phyloP scores from a whole-genome alignment of 1,284 basidiomycete genomes.

The Austroboletus niveus region DNA sequence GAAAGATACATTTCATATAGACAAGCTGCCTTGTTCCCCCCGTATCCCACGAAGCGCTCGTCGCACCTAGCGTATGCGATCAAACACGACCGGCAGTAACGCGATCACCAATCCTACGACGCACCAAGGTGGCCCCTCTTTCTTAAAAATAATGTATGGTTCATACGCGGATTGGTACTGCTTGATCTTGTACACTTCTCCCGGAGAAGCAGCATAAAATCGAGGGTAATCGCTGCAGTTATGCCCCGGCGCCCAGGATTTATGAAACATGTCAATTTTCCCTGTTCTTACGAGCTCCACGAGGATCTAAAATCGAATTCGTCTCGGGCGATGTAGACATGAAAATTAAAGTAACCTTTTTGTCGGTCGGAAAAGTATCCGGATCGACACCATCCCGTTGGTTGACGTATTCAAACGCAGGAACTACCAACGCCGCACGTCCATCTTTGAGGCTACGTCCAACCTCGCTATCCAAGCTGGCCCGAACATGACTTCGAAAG shows the following conservation, averaged over 20 bases:
- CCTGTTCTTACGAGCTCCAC: constrained; percentile 51
- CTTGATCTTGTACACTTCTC: constrained; percentile 71
- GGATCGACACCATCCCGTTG: constrained; percentile 60
- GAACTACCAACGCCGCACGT: constrained; percentile 67
- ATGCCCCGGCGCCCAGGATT: constrained; percentile 74
- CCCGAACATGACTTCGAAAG: constrained; percentile 56
- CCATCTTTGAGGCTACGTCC: constrained; percentile 46
- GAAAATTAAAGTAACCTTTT: constrained; percentile 42
- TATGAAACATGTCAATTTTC: constrained; percentile 73
- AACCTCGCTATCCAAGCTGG: constrained; percentile 26
- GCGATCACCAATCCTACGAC: constrained; percentile 14
- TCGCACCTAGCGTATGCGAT: constrained; percentile 57
- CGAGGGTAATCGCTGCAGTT: constrained; percentile 73
- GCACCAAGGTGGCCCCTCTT: constrained; percentile 71
- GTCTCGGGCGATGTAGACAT: neutral
- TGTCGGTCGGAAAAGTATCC: constrained; percentile 60
- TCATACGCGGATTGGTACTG: constrained; percentile 80
- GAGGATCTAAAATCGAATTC: constrained; percentile 42
- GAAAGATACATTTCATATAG: constrained; percentile 64
- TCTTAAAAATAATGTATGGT: constrained; percentile 79
- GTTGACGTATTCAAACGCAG: constrained; percentile 74
- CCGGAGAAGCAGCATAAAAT: constrained; percentile 61
- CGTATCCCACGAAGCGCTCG: constrained; percentile 86
- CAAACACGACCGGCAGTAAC: neutral
- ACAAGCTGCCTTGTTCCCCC: constrained; percentile 69